Evolutionary conservation across 208 protist species (phyloP).

Genomic region (Lotmaria passim): DNA sequence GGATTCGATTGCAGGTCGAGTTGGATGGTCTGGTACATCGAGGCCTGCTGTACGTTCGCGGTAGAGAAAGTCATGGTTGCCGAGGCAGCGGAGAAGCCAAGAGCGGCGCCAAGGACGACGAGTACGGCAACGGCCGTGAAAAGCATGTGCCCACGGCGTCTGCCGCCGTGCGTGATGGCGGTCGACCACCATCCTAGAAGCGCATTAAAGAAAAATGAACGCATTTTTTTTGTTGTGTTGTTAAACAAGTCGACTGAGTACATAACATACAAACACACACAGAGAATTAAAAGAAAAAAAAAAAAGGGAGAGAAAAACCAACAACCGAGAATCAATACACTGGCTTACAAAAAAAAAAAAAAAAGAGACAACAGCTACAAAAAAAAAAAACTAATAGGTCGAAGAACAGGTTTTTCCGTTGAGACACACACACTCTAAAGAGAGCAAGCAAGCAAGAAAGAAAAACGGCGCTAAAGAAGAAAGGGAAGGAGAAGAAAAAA

Average conservation of each 20-base stretch:
- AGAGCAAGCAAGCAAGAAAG: constrained; percentile 12
- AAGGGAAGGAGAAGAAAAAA: neutral
- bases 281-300: too few species aligned
- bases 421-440: too few species aligned
- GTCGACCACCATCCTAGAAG: neutral
- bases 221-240: too few species aligned
- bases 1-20: constrained; percentile 67
- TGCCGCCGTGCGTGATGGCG: neutral
- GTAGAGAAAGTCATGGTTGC: constrained; percentile 67
- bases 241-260: too few species aligned
- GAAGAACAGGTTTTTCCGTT: too few species aligned
- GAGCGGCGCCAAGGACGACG: constrained; percentile 1
- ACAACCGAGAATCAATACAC: too few species aligned
- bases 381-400: too few species aligned
- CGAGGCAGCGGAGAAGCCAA: constrained; percentile 27
- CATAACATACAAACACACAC: too few species aligned
- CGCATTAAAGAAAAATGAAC: too few species aligned
- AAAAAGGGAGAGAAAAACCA: too few species aligned
- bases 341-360: too few species aligned
- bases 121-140: neutral
- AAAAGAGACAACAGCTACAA: too few species aligned
- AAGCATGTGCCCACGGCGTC: neutral
- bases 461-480: neutral
- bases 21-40: constrained; percentile 80
- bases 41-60: constrained; percentile 72